Percentiles rank a stretch among this genome's conserved stretches.
Evolutionary conservation across 2,329 filamentous ascomycete species (phyloP).

Genomic region (Fusarium heterosporum): DNA sequence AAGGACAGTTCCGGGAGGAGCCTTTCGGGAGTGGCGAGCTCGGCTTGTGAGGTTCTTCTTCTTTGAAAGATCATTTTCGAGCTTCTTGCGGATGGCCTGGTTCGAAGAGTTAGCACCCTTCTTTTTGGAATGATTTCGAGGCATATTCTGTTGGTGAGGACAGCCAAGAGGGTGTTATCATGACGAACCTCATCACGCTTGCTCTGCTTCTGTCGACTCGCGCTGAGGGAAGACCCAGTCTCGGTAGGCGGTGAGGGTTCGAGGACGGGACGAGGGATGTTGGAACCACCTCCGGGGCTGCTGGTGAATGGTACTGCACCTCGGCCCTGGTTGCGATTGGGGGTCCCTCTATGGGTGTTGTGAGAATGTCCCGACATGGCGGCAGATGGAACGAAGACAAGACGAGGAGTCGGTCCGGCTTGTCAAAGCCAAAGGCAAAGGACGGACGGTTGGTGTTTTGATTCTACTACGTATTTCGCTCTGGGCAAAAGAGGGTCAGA

Average conservation of each 20-base stretch:
- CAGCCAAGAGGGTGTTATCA: conserved; percentile 17
- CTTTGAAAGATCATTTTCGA: conserved; percentile 97
- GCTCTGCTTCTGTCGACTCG: conserved; percentile 94
- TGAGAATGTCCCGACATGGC: conserved; percentile 61
- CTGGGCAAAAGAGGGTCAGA: conserved; percentile 28
- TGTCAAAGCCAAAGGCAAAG: conserved; percentile 29
- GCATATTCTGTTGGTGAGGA: conserved; percentile 24
- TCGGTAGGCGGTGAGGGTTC: conserved; percentile 69
- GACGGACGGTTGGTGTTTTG: conserved; percentile 35
- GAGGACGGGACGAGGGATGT: conserved; percentile 78
- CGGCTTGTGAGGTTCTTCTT: conserved; percentile 87
- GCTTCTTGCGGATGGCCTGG: conserved; percentile 94
- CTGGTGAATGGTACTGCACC: conserved; percentile 70
- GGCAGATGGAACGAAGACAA: conserved; percentile 39
- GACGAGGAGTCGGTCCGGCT: conserved; percentile 37
- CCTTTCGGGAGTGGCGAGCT: conserved; percentile 88
- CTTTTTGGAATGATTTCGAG: conserved; percentile 19
- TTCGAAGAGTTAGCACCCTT: conserved; percentile 34
- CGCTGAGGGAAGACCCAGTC: conserved; percentile 79
- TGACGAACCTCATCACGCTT: conserved; percentile 95
- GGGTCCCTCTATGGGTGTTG: conserved; percentile 76
- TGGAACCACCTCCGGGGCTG: conserved; percentile 69
- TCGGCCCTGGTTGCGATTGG: conserved; percentile 70
- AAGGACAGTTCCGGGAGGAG: conserved; percentile 94
- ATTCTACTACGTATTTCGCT: conserved; percentile 36